Evolutionary conservation across 108 stramenopile genomes (phyloP).

Genomic region (Bacterosira constricta): DNA sequence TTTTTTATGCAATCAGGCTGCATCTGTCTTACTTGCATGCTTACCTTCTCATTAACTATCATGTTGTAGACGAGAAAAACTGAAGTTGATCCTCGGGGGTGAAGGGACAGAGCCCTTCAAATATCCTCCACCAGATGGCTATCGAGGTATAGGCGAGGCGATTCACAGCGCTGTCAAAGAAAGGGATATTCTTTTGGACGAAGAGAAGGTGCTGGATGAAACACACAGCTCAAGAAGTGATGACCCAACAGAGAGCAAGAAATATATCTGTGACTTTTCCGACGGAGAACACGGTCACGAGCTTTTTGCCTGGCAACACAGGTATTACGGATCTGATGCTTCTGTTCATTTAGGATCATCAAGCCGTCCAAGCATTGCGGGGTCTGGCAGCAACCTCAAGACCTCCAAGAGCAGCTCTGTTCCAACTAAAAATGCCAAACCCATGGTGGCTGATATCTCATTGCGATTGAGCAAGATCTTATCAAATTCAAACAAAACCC

Average conservation of each 20-base stretch:
- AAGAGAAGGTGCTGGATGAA: slow-evolving; percentile 55
- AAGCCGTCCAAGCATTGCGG: slow-evolving; percentile 33
- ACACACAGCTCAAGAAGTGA: background rate
- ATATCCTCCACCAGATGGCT: slow-evolving; percentile 73
- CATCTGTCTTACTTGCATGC: background rate
- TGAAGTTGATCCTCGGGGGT: slow-evolving; percentile 79
- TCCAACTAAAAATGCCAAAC: background rate
- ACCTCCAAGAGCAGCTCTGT: slow-evolving; percentile 8
- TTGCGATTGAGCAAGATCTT: slow-evolving; percentile 36
- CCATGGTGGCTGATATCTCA: slow-evolving; percentile 23
- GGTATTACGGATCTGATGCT: slow-evolving; percentile 90
- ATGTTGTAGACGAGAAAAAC: slow-evolving; percentile 54
- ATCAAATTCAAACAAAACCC: slow-evolving; percentile 26
- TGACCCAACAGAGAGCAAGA: slow-evolving; percentile 27
- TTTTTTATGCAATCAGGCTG: background rate
- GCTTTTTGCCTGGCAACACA: slow-evolving; percentile 87
- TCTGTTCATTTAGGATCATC: slow-evolving; percentile 84
- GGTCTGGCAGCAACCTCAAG: background rate
- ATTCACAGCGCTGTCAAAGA: slow-evolving; percentile 68
- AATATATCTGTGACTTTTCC: slow-evolving; percentile 83
- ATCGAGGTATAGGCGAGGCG: slow-evolving; percentile 81
- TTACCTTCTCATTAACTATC: too few species aligned
- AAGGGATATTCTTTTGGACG: slow-evolving; percentile 49
- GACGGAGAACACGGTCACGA: slow-evolving; percentile 91
- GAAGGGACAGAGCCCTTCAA: slow-evolving; percentile 66